Conservation (phyloP, 345 rosid genomes). For the Gossypium turneri region DNA sequence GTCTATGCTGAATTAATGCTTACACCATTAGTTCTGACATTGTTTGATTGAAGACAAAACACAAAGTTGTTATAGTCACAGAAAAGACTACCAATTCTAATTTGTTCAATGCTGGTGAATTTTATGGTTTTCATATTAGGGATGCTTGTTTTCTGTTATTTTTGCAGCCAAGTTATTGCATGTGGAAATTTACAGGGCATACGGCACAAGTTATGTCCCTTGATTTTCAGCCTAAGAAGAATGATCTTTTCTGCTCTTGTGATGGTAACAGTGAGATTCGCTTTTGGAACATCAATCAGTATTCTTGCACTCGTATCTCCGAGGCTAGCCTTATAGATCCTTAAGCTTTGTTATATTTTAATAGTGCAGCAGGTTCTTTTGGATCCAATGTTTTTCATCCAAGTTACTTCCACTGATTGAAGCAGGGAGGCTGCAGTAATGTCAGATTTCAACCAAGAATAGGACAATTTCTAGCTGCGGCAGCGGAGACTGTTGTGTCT, state of each 20-base stretch:
- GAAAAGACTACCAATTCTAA: neutral
- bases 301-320: conserved; percentile 36
- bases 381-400: conserved; percentile 9
- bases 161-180: conserved; percentile 66
- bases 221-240: conserved; percentile 90
- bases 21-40: neutral
- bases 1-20: neutral
- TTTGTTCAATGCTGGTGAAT: neutral
- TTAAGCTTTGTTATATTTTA: conserved; percentile 7
- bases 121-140: neutral
- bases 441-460: conserved; percentile 86
- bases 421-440: conserved; percentile 71
- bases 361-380: conserved; percentile 19
- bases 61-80: neutral
- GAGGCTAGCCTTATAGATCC: conserved; percentile 54
- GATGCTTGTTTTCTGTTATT: conserved; percentile 7
- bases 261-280: conserved; percentile 87
- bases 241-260: conserved; percentile 81
- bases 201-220: conserved; percentile 64
- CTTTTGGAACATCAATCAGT: conserved; percentile 63
- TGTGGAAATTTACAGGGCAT: conserved; percentile 57
- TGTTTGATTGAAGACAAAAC: conserved; percentile 6
- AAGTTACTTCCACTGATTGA: conserved; percentile 19
- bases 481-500: conserved; percentile 69
- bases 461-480: conserved; percentile 80